Base-by-base conservation (phyloP, 1,139 yeast genomes). In the Ogataea hybrid region DNA sequence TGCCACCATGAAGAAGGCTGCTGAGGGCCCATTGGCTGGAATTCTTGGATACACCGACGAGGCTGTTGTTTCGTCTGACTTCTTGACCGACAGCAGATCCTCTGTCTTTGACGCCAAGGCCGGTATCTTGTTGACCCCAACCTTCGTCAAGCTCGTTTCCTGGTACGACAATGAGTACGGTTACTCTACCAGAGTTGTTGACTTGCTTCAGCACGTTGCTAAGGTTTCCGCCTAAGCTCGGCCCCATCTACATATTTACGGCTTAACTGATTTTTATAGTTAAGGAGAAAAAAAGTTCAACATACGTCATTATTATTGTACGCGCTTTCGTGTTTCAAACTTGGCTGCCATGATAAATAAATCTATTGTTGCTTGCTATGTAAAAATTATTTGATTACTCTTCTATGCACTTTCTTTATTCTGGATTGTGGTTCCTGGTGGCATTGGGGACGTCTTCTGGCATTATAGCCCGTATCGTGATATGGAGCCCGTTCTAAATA, bases 81-180 rank as follows among this genome's bases (percentile, higher is more conserved):
- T 84, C 82, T 71, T 83, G 65, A 77, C 85, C 60, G 86, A 85
- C 63, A 51, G 74, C 53, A 78, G 79, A 78, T 84, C 92, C 43
- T 84, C 90, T 48, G 81, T 84, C 77, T 84, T 82, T 64, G 94
- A 84, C 69, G 83, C 86, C 56, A 73, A 79, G 70, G 94, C 92
- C 54, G 92, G 94, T 78, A 82, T 84, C 74, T 78, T 80, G 68
- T 76, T 84, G 70, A 81, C 89, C 60, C 88, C 90, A 68, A 81
- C 84, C 59, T 84, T 84, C 70, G 90, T 84, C 68, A 84, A 84
- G 76, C 76, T 84, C 71, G 75, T 84, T 67, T 75, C 92, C 53
- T 84, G 94, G 94, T 84, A 84, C 79, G 94, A 84, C 71, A 84
- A 84, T 73, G 94, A 84, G 72, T 84, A 70, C 74, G 92, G 92